phyloP scores from a whole-genome alignment of 2,329 filamentous ascomycete genomes.

The Apiospora phragmitis region DNA sequence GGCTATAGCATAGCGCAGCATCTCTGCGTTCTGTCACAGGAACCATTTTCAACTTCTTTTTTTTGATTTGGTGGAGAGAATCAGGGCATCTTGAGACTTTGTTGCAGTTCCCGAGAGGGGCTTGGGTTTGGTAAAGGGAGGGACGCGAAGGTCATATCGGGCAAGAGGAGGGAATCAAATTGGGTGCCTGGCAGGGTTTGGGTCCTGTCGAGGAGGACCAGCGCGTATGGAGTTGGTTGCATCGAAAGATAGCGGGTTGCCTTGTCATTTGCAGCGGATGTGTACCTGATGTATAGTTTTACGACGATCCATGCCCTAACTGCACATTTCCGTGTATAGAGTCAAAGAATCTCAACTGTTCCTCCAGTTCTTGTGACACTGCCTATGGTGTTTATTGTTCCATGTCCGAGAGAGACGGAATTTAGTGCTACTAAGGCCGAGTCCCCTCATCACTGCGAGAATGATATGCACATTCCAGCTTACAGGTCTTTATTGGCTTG shows the following conservation, averaged over 20 bases:
- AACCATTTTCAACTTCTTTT: neutral
- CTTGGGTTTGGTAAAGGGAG: neutral
- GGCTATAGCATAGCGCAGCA: constrained; percentile 9
- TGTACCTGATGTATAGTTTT: constrained; percentile 5
- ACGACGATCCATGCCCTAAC: neutral
- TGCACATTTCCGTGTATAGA: neutral
- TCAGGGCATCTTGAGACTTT: neutral
- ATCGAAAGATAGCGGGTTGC: neutral
- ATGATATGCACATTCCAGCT: too few species aligned
- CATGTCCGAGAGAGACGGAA: neutral
- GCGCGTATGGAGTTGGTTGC: neutral
- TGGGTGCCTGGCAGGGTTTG: neutral
- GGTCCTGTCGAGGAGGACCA: neutral
- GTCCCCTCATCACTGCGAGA: too few species aligned
- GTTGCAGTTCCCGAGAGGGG: neutral
- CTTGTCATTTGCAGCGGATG: neutral
- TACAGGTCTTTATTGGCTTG: neutral
- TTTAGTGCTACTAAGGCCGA: too few species aligned
- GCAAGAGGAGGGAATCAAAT: neutral
- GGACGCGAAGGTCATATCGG: neutral
- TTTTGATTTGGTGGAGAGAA: neutral
- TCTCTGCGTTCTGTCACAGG: neutral
- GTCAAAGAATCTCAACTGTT: neutral
- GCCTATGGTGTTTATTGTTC: neutral
- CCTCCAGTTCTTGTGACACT: neutral